Evolutionary conservation across 345 rosid species (phyloP).

Genomic region (Raphanus sativus): DNA sequence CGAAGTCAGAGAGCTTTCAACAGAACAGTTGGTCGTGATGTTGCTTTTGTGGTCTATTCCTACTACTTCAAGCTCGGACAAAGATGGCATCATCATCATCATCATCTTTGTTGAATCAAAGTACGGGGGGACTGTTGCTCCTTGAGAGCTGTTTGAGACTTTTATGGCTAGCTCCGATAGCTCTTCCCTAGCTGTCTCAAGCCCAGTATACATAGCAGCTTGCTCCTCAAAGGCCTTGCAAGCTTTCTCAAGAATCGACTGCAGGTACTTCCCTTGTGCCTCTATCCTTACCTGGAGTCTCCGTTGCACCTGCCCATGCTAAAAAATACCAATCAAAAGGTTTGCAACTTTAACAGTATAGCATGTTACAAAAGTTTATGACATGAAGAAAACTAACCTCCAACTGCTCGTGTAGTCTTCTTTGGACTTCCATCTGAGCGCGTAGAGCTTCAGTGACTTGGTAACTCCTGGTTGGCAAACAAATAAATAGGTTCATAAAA

Average conservation of each 20-base stretch:
- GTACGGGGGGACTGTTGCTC: conserved; percentile 33
- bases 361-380: not conserved
- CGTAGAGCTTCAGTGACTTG: conserved; percentile 96
- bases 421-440: conserved; percentile 98
- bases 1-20: conserved; percentile 79
- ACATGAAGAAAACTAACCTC: conserved; percentile 58
- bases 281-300: conserved; percentile 89
- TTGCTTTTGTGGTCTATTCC: conserved; percentile 57
- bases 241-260: conserved; percentile 91
- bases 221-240: conserved; percentile 84
- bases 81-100: conserved; percentile 57
- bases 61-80: conserved; percentile 67
- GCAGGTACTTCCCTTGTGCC: conserved; percentile 91
- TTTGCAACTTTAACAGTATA: conserved; percentile 10
- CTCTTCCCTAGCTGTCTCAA: conserved; percentile 87
- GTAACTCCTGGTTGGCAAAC: conserved; percentile 59
- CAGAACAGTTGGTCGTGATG: conserved; percentile 58
- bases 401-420: conserved; percentile 91
- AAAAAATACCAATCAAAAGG: conserved; percentile 14
- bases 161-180: conserved; percentile 84
- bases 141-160: conserved; percentile 46
- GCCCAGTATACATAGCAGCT: conserved; percentile 63
- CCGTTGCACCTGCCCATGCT: conserved; percentile 75
- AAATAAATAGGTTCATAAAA: conserved; percentile 10
- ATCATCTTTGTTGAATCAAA: conserved; percentile 50